phyloP scores from a whole-genome alignment of 305 asterid genomes.

The Fraxinus paxiana region DNA sequence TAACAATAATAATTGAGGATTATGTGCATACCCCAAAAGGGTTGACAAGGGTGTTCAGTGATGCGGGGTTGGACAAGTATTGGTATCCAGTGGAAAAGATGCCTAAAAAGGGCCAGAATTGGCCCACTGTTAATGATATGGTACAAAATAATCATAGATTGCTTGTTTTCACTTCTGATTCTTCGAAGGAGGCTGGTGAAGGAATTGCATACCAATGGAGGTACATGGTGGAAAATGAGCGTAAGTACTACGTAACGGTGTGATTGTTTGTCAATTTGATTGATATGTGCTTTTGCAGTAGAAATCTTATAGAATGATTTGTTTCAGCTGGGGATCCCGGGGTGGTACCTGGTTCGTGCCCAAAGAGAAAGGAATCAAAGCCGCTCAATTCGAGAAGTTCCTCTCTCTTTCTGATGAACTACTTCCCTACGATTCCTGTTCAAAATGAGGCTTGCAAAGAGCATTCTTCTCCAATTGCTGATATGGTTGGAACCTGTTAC shows the following conservation, averaged over 20 bases:
- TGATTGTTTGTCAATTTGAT: conserved; percentile 17
- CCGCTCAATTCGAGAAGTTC: conserved; percentile 66
- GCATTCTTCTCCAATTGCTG: conserved; percentile 68
- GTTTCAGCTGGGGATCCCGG: conserved; percentile 97
- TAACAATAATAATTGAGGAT: conserved; percentile 91
- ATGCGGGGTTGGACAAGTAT: conserved; percentile 86
- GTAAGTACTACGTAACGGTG: conserved; percentile 45
- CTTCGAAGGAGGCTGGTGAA: conserved; percentile 81
- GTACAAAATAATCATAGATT: conserved; percentile 61
- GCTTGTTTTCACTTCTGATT: conserved; percentile 90
- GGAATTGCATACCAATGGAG: conserved; percentile 94
- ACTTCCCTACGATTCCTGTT: conserved; percentile 85
- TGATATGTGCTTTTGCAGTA: conserved; percentile 19
- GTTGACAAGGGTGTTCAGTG: conserved; percentile 61
- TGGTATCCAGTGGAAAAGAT: conserved; percentile 81
- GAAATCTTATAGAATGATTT: conserved; percentile 22
- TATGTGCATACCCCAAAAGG: conserved; percentile 89
- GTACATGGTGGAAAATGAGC: conserved; percentile 86
- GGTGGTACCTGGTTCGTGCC: conserved; percentile 65
- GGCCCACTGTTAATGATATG: conserved; percentile 80
- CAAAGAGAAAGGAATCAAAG: conserved; percentile 87
- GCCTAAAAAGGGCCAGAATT: conserved; percentile 86
- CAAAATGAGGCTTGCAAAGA: conserved; percentile 86
- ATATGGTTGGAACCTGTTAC: conserved; percentile 67
- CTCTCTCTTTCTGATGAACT: conserved; percentile 77